phyloP scores from a whole-genome alignment of 495 filamentous ascomycete species.

The Neurospora intermedia region DNA sequence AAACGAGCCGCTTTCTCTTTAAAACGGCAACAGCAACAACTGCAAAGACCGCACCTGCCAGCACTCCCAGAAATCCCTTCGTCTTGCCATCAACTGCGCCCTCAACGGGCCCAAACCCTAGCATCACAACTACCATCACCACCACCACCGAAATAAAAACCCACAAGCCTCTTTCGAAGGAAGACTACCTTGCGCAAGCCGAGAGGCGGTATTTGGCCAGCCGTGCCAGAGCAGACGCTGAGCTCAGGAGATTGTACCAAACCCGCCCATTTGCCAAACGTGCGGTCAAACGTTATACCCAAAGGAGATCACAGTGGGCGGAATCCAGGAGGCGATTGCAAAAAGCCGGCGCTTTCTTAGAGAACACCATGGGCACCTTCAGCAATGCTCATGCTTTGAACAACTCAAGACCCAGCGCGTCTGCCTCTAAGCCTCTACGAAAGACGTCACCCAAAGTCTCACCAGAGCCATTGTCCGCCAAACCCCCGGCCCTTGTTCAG shows the following conservation, averaged over 20 bases:
- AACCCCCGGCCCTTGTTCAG: not conserved
- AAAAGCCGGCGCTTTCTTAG: not conserved
- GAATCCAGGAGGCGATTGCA: not conserved
- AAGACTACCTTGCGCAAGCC: not conserved
- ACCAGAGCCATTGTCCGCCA: not conserved
- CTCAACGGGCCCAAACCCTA: not conserved
- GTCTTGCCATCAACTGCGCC: not conserved
- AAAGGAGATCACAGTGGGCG: not conserved
- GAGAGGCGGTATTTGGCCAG: not conserved
- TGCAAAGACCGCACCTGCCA: not conserved
- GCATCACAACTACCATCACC: not conserved
- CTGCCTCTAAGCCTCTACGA: not conserved
- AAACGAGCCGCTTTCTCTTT: not conserved
- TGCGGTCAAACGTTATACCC: not conserved
- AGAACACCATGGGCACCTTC: not conserved
- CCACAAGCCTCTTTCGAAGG: not conserved
- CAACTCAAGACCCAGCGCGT: not conserved
- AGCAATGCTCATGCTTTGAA: not conserved
- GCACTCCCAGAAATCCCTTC: not conserved
- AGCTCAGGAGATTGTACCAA: slow-evolving; percentile 1
- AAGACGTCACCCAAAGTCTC: not conserved
- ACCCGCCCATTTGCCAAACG: not conserved
- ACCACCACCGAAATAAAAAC: not conserved
- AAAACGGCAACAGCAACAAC: not conserved
- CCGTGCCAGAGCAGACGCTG: not conserved